Percentiles rank a stretch among this genome's conserved stretches.
Conservation (phyloP, 2,329 filamentous ascomycete species). For the Penicillium aurantiogriseum region DNA sequence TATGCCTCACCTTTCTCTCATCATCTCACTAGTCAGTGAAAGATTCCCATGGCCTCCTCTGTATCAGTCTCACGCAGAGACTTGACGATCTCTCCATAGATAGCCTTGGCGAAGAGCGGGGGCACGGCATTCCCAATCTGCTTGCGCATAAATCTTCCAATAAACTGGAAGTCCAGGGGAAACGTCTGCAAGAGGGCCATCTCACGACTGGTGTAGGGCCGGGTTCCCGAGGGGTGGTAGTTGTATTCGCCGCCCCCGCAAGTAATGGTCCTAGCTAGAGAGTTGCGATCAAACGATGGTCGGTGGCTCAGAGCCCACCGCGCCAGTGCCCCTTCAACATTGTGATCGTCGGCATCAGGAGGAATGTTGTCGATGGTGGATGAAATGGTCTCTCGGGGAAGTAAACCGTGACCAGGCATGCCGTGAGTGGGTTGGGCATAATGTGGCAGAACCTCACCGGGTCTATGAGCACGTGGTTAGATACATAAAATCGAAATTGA, state of each 20-base stretch:
- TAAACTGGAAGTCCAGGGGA: constrained; percentile 60
- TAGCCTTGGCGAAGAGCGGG: constrained; percentile 46
- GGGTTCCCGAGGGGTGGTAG: constrained; percentile 63
- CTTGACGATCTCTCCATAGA: constrained; percentile 41
- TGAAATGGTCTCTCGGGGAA: constrained; percentile 42
- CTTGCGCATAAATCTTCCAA: constrained; percentile 41
- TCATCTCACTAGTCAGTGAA: not conserved
- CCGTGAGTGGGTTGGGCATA: constrained; percentile 65
- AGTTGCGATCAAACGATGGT: constrained; percentile 48
- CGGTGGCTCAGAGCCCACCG: constrained; percentile 30
- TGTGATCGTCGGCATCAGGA: constrained; percentile 42
- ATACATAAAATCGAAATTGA: not conserved
- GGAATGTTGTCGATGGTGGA: constrained; percentile 45
- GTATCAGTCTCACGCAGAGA: constrained; percentile 40
- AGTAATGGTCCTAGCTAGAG: constrained; percentile 61
- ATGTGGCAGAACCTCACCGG: constrained; percentile 66
- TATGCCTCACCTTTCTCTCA: not conserved
- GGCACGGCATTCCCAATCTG: constrained; percentile 83
- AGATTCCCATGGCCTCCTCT: constrained; percentile 15
- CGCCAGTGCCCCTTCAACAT: constrained; percentile 30
- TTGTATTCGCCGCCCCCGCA: constrained; percentile 59
- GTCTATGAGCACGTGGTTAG: constrained; percentile 48
- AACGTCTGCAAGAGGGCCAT: constrained; percentile 70
- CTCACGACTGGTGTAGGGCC: constrained; percentile 67
- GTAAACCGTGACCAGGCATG: constrained; percentile 28